Evolutionary conservation across 108 stramenopile genomes (phyloP).

Genomic region (Epipyxis sp.): DNA sequence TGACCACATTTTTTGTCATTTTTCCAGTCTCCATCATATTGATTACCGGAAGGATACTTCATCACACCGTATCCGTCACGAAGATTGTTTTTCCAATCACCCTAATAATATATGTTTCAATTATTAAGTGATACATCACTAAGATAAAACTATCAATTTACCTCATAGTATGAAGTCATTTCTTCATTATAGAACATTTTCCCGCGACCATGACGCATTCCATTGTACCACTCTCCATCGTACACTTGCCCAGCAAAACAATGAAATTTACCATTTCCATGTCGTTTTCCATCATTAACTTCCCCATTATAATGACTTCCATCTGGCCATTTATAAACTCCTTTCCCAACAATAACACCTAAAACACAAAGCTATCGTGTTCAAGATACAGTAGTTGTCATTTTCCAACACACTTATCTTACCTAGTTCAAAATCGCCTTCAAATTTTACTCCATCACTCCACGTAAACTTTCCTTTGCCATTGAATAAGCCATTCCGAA

Average conservation of each 20-base stretch:
- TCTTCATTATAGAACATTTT: slow-evolving; percentile 30
- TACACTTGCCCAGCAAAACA: slow-evolving; percentile 10
- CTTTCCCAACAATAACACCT: slow-evolving; percentile 9
- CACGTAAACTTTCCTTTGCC: slow-evolving; percentile 33
- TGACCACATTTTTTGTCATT: slow-evolving; percentile 5
- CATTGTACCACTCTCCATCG: slow-evolving; percentile 23
- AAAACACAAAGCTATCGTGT: too few species aligned
- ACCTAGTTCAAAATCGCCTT: slow-evolving; percentile 14
- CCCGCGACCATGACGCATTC: slow-evolving; percentile 7
- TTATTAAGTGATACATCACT: neutral
- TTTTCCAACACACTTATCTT: too few species aligned
- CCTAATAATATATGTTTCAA: neutral
- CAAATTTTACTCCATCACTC: slow-evolving; percentile 17
- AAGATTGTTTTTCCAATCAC: slow-evolving; percentile 9
- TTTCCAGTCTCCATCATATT: slow-evolving; percentile 23
- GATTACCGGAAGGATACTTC: slow-evolving; percentile 21
- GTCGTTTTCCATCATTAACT: slow-evolving; percentile 17
- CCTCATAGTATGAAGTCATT: neutral
- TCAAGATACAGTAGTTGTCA: too few species aligned
- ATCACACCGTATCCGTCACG: slow-evolving; percentile 25
- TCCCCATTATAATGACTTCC: slow-evolving; percentile 17
- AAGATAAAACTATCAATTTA: neutral
- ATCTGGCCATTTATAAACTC: slow-evolving; percentile 16
- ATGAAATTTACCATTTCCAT: slow-evolving; percentile 20
- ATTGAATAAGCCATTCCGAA: slow-evolving; percentile 13